Evolutionary conservation across 768 basidiomycete species (phyloP).

Genomic region (Royoungia palumana): DNA sequence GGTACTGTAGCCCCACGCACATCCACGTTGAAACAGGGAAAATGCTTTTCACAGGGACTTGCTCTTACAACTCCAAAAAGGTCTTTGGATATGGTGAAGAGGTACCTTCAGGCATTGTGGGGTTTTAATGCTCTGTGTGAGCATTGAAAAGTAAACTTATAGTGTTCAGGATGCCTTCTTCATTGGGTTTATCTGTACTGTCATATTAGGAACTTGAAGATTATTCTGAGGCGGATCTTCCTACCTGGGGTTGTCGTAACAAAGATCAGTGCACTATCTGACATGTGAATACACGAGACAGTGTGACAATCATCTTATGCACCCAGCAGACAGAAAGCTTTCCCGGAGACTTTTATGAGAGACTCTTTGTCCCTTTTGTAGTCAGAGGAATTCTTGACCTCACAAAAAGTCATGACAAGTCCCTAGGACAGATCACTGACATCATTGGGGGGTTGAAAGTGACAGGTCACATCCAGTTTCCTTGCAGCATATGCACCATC

Average conservation of each 20-base stretch:
- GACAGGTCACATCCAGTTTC: neutral
- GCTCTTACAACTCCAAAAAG: conserved; percentile 1
- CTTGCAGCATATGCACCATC: neutral
- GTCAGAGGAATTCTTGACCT: conserved; percentile 1
- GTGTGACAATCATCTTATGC: neutral
- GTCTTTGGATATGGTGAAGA: conserved; percentile 3
- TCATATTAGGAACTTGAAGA: no score
- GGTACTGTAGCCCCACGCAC: conserved; percentile 3
- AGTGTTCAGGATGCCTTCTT: no score
- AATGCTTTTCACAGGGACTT: conserved; percentile 5
- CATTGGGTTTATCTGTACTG: no score
- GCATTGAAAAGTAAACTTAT: no score
- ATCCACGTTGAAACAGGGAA: neutral
- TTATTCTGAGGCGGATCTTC: no score
- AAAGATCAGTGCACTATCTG: no score
- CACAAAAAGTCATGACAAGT: neutral
- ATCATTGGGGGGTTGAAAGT: neutral
- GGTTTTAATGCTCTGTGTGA: no score
- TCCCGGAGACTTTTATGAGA: neutral
- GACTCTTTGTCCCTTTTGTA: neutral
- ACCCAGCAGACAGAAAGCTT: neutral
- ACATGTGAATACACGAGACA: no score
- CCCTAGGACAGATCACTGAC: neutral
- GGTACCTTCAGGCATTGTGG: conserved; percentile 8
- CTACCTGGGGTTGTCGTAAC: no score